phyloP scores from a whole-genome alignment of 768 basidiomycete species.

The Hericium rajendrae region DNA sequence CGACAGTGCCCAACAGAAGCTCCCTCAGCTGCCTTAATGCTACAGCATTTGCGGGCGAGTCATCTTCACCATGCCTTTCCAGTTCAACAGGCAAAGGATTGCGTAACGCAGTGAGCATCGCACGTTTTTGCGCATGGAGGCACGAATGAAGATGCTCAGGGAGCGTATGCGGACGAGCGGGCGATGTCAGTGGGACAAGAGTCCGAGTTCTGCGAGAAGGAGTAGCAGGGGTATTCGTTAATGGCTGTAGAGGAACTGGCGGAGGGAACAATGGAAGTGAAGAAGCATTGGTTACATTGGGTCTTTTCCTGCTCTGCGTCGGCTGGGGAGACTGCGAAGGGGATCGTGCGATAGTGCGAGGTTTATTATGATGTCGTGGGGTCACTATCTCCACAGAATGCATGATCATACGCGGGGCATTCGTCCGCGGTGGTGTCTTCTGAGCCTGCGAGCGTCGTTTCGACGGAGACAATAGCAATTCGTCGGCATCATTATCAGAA shows the following conservation, averaged over 20 bases:
- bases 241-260: not conserved
- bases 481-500: slow-evolving; percentile 10
- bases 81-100: slow-evolving; percentile 14
- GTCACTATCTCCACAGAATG: slow-evolving; percentile 19
- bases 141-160: slow-evolving; percentile 34
- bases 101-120: slow-evolving; percentile 39
- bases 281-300: not conserved
- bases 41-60: slow-evolving; percentile 35
- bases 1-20: slow-evolving; percentile 64
- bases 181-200: not conserved
- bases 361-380: slow-evolving; percentile 7
- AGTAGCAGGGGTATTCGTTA: not conserved
- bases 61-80: slow-evolving; percentile 24
- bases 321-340: too few species aligned
- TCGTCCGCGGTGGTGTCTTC: not conserved
- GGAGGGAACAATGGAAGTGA: not conserved
- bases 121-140: slow-evolving; percentile 49
- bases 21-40: slow-evolving; percentile 51
- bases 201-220: not conserved
- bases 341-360: not conserved
- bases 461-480: slow-evolving; percentile 3
- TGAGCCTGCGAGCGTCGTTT: not conserved
- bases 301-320: not conserved
- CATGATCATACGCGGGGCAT: slow-evolving; percentile 15
- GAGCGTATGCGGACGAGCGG: slow-evolving; percentile 21